Evolutionary conservation across 2,329 filamentous ascomycete species (phyloP).

Genomic region (Pyrenophora graminea): DNA sequence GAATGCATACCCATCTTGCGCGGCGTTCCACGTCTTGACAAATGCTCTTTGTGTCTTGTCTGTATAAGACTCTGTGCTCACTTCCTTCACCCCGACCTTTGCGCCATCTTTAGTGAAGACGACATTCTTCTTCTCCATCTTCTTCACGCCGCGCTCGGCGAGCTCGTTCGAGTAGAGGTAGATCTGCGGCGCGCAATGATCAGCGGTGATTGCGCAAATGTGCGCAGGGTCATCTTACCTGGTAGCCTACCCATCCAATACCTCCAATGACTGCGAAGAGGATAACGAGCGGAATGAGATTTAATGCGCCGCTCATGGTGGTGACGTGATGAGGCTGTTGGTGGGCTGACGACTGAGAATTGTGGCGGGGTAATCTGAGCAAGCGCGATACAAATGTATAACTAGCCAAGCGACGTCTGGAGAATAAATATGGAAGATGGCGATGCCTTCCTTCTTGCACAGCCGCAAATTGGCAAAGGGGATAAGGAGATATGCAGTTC

Average conservation of each 20-base stretch:
- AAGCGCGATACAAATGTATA: neutral
- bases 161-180: slow-evolving; percentile 71
- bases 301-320: slow-evolving; percentile 44
- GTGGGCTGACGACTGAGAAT: neutral
- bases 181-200: slow-evolving; percentile 48
- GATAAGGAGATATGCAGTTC: slow-evolving; percentile 3
- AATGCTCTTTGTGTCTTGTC: slow-evolving; percentile 70
- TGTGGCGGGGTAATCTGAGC: slow-evolving; percentile 5
- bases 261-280: slow-evolving; percentile 62
- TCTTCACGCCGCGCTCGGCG: slow-evolving; percentile 65
- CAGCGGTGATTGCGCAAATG: slow-evolving; percentile 3
- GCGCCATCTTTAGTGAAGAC: slow-evolving; percentile 75
- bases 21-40: slow-evolving; percentile 56
- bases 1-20: slow-evolving; percentile 27
- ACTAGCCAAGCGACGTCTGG: too few species aligned
- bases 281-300: slow-evolving; percentile 69
- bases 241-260: slow-evolving; percentile 69
- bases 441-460: neutral
- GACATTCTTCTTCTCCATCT: slow-evolving; percentile 76
- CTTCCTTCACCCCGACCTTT: slow-evolving; percentile 70
- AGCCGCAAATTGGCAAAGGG: slow-evolving; percentile 9
- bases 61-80: slow-evolving; percentile 71
- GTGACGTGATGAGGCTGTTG: slow-evolving; percentile 15
- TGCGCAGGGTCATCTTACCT: slow-evolving; percentile 44
- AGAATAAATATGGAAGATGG: neutral